Evolutionary conservation across 2,329 filamentous ascomycete genomes (phyloP).

Genomic region (Aureobasidium leucospermi): DNA sequence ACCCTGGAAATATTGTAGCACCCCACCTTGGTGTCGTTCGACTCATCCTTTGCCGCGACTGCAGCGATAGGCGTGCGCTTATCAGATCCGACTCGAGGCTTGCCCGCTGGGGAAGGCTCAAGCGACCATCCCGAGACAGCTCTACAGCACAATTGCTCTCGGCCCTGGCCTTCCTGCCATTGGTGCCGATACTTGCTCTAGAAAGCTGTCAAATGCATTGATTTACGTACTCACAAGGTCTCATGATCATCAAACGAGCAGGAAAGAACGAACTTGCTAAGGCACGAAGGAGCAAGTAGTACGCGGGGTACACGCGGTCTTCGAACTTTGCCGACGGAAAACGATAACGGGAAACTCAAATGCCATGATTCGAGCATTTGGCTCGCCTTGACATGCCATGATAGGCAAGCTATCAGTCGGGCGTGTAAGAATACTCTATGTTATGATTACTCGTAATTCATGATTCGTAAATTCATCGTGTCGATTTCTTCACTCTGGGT

Average conservation of each 20-base stretch:
- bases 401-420: not conserved
- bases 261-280: no score
- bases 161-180: no score
- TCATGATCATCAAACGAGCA: not conserved
- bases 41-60: not conserved
- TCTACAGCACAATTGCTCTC: no score
- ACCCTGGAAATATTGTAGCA: not conserved
- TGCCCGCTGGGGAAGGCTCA: slow-evolving; percentile 6
- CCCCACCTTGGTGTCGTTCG: not conserved
- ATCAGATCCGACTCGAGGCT: slow-evolving; percentile 7
- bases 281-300: not conserved
- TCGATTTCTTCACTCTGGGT: slow-evolving; percentile 10
- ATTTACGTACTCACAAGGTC: not conserved
- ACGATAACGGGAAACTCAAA: not conserved
- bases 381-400: not conserved
- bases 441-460: not conserved
- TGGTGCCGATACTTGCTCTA: no score
- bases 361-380: not conserved
- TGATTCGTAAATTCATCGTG: not conserved
- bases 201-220: not conserved
- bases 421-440: not conserved
- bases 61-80: slow-evolving; percentile 5
- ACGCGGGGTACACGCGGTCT: not conserved
- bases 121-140: not conserved
- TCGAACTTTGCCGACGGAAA: slow-evolving; percentile 7